Conservation (phyloP, 805 yeast species). For the Yarrowia sp. region DNA sequence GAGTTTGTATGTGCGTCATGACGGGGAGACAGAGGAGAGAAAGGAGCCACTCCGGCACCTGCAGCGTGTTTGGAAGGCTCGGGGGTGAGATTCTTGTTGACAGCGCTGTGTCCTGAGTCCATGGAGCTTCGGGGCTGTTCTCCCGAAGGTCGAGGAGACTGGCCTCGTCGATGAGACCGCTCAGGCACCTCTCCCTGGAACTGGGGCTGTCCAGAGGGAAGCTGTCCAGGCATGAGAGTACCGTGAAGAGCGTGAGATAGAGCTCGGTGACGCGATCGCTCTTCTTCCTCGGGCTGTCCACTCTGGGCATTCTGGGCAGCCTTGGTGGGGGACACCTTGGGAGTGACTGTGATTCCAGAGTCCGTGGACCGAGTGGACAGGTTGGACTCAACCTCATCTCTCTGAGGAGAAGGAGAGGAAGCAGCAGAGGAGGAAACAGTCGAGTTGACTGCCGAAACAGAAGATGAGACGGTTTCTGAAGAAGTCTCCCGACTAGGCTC, state of each 20-base stretch:
- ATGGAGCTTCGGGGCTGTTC: not conserved
- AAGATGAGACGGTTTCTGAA: not conserved
- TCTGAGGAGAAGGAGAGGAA: slow-evolving; percentile 16
- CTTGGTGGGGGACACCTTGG: slow-evolving; percentile 30
- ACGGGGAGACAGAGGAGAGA: slow-evolving; percentile 29
- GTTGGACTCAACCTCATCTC: slow-evolving; percentile 13
- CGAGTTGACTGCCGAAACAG: not conserved
- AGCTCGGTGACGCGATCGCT: slow-evolving; percentile 11
- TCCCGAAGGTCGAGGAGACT: slow-evolving; percentile 21
- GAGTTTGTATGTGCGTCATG: slow-evolving; percentile 35
- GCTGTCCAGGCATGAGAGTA: not conserved
- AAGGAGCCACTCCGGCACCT: not conserved
- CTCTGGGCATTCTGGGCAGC: not conserved
- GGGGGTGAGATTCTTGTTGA: slow-evolving; percentile 16
- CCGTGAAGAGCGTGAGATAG: slow-evolving; percentile 22
- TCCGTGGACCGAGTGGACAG: slow-evolving; percentile 7
- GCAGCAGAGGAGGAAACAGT: not conserved
- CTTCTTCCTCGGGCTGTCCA: slow-evolving; percentile 14
- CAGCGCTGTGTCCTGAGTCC: not conserved
- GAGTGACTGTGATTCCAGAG: slow-evolving; percentile 34
- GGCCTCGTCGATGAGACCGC: slow-evolving; percentile 35
- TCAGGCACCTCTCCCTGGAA: slow-evolving; percentile 25
- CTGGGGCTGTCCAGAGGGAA: not conserved
- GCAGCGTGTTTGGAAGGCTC: slow-evolving; percentile 16
- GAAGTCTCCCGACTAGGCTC: not conserved